Base-by-base conservation (phyloP, 2,329 filamentous ascomycete genomes). In the Hypomyces perniciosus region DNA sequence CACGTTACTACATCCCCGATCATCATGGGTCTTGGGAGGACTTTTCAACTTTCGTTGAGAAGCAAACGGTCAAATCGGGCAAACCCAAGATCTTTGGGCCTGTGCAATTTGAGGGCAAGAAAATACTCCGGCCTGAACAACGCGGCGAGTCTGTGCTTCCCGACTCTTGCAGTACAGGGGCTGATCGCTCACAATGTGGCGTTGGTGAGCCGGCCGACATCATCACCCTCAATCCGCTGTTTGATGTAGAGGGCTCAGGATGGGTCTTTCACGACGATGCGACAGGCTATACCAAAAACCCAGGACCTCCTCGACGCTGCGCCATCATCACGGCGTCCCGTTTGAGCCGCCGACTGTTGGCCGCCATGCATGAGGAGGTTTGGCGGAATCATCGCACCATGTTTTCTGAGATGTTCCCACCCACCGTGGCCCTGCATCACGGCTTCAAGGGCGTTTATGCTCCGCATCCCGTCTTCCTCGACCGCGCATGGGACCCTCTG, bases 341-440 rank as follows among this genome's bases (percentile, higher is more conserved):
- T 8, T 71, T 90, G 33, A 85, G 81, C 29, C 78, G 81, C 27
- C 78, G 84, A 9, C 73, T 90, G 1, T 70, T 90, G 5, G 68
- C 77, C 42, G 81, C 81, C 5, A 90, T 91, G 85, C 87, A 91
- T 67, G 78, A 86, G 57, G 86, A 90, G 61, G 85, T 83, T 42
- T 83, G 75, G 66, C 75, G 78, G 29, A 74, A 80, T 59, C 82
- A 81, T 56, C 86, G 84, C 66, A 83, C 75, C 66, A 90, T 85
- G 84, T 90, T 88, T 64, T 81, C 79, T 28, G 87, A 91, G 66
- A 91, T 91, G 87, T 90, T 85, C 69, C 86, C 86, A 2, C 78
- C 84, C 0, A 80, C 78, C 1, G 78, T 83, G 62, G 85, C 86
- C 0, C 72, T 91, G 5, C 86, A 90, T 58, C 86, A 88, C 61